Base-by-base conservation (phyloP, 371 early-diverging fungal species). In the Chytridium lagenaria region DNA sequence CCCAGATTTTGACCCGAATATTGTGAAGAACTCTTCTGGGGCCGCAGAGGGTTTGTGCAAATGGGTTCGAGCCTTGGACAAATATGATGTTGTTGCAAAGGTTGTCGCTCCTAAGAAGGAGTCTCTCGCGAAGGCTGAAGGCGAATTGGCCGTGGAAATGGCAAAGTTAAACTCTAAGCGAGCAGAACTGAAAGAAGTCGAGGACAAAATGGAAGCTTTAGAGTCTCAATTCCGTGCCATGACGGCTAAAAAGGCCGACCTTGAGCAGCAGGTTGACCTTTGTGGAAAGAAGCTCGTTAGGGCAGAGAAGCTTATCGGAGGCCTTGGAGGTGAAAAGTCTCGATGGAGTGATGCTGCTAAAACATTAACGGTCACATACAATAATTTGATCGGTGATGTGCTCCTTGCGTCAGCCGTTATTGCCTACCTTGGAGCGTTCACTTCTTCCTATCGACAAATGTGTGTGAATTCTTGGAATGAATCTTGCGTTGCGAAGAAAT, bases 11-110 rank as follows among this genome's bases (percentile, higher is more conserved):
- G 86, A 86, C 34, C 85, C 87, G 19, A 85, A 88, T 57, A 83
- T 86, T 37, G 85, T 88, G 49, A 87, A 86, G 61, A 86, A 86
- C 76, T 86, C 88, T 7, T 86, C 86, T 0, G 78, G 84, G 0
- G 88, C 88, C 23, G 87, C 87, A 15, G 88, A 88, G 69, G 88
- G 88, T n/a, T 65, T 88, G 16, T 88, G 88, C 71, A 79, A 80
- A 63, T 88, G 88, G 88, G 85, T 87, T 15, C 67, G 85, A 38
- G 88, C 88, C 1, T 71, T 88, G 69, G 88, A 88, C 76, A 86
- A 86, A 65, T 88, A 88, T 72, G 88, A 88, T 51, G 83, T 84
- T 16, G 88, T 88, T 19, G 85, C 87, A 30, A 88, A 88, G 61
- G 87, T 88, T 31, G 88, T 88, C 7, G 85, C 76, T 7, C 89